Percentiles rank a stretch among this genome's conserved stretches.
Conservation (phyloP, 192 early-diverging fungal species). For the Coemansia sp. region DNA sequence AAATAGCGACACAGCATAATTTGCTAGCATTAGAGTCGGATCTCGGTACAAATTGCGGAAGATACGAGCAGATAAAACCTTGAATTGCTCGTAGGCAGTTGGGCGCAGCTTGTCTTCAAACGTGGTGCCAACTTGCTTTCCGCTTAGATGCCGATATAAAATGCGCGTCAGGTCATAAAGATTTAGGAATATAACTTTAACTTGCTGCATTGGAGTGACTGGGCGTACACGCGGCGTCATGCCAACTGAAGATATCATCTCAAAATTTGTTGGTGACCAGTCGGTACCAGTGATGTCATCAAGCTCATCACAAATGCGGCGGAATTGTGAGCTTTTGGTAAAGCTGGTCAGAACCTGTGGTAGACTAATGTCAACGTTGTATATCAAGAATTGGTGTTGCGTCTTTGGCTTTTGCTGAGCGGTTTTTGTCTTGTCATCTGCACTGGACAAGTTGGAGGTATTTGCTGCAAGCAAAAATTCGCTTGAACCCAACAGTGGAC, state of each 20-base stretch:
- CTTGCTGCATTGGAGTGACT: constrained; percentile 44
- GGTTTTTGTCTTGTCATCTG: background rate
- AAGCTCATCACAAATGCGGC: constrained; percentile 8
- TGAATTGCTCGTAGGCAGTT: constrained; percentile 51
- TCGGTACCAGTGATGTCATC: constrained; percentile 21
- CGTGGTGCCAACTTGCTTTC: background rate
- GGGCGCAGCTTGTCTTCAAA: constrained; percentile 33
- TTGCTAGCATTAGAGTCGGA: constrained; percentile 43
- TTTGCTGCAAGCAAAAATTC: constrained; percentile 7
- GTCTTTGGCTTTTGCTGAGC: constrained; percentile 4
- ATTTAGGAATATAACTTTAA: constrained; percentile 39
- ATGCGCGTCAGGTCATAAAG: constrained; percentile 26
- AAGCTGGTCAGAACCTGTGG: constrained; percentile 27
- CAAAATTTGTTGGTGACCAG: constrained; percentile 35
- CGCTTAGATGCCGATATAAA: constrained; percentile 6
- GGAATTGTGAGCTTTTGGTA: constrained; percentile 13
- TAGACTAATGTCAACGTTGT: constrained; percentile 24
- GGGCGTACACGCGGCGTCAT: constrained; percentile 32
- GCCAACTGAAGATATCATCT: constrained; percentile 29
- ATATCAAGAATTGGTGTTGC: constrained; percentile 20
- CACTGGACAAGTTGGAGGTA: background rate
- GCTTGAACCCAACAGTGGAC: constrained; percentile 19
- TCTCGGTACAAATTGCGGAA: constrained; percentile 48
- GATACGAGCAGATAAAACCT: constrained; percentile 50
- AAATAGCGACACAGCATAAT: constrained; percentile 42